Evolutionary conservation across 108 stramenopile species (phyloP).

Genomic region (Epithemia pelagica): DNA sequence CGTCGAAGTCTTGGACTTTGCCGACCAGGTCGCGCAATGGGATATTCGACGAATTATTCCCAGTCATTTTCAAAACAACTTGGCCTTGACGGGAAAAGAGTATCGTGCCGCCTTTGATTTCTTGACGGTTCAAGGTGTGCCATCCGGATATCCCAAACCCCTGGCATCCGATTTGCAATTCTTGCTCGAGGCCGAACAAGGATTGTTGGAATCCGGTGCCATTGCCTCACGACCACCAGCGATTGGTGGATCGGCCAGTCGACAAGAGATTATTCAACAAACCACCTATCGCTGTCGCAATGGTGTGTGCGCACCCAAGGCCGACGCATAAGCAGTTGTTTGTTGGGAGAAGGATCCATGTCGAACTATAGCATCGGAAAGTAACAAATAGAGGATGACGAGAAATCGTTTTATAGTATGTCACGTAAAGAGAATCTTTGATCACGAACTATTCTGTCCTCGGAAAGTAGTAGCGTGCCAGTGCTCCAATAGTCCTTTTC

Average conservation of each 20-base stretch:
- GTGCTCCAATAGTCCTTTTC: no score
- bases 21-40: slow-evolving; percentile 79
- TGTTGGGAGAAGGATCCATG: no score
- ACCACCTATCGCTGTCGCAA: slow-evolving; percentile 61
- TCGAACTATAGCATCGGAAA: no score
- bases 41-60: slow-evolving; percentile 81
- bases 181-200: slow-evolving; percentile 70
- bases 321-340: slow-evolving; percentile 17
- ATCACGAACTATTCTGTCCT: no score
- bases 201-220: slow-evolving; percentile 69
- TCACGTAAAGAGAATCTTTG: no score
- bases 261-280: slow-evolving; percentile 65
- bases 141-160: slow-evolving; percentile 68
- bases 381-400: no score
- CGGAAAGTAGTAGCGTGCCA: no score
- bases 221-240: slow-evolving; percentile 63
- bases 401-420: no score
- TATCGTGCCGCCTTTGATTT: slow-evolving; percentile 84
- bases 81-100: slow-evolving; percentile 68
- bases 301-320: slow-evolving; percentile 47
- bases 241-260: slow-evolving; percentile 57
- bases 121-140: slow-evolving; percentile 73
- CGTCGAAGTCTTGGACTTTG: slow-evolving; percentile 78
- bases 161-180: slow-evolving; percentile 70
- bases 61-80: slow-evolving; percentile 84